A percentile compares a stretch with the other conserved stretches of the same genome.
Evolutionary conservation across 257 asterid genomes (phyloP).

Genomic region (Penstemon eatonii): DNA sequence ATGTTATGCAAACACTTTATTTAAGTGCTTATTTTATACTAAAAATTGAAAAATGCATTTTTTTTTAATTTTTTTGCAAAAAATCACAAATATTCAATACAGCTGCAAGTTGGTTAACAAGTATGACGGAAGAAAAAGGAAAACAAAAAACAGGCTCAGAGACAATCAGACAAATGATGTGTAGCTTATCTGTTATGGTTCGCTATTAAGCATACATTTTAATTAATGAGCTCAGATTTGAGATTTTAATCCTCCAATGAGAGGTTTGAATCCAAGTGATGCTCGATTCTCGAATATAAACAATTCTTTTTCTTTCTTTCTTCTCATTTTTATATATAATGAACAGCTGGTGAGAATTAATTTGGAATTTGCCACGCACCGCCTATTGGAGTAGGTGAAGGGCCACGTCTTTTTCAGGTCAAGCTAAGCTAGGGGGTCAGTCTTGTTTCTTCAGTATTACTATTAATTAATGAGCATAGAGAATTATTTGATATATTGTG

Average conservation of each 20-base stretch:
- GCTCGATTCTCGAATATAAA: neutral
- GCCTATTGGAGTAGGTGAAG: conserved; percentile 14
- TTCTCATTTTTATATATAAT: no score
- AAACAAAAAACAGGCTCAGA: neutral
- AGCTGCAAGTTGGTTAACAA: no score
- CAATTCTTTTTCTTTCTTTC: neutral
- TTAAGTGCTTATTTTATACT: no score
- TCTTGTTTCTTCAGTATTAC: neutral
- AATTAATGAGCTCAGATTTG: neutral
- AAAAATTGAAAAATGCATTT: no score
- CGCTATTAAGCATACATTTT: conserved; percentile 29
- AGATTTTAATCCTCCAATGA: neutral
- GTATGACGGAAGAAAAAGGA: neutral
- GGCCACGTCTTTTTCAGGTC: neutral
- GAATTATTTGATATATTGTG: no score
- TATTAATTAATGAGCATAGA: neutral
- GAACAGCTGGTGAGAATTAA: conserved; percentile 19
- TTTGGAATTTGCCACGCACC: conserved; percentile 12
- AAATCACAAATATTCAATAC: neutral
- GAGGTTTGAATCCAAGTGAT: neutral
- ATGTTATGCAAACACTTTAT: no score
- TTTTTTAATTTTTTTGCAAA: no score
- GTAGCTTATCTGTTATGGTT: conserved; percentile 33
- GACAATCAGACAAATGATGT: conserved; percentile 25
- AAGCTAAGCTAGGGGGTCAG: no score